Evolutionary conservation across 2,329 filamentous ascomycete genomes (phyloP), one percentile per base, ranked within the genome.

Genomic region (Fusarium verticillioides): DNA sequence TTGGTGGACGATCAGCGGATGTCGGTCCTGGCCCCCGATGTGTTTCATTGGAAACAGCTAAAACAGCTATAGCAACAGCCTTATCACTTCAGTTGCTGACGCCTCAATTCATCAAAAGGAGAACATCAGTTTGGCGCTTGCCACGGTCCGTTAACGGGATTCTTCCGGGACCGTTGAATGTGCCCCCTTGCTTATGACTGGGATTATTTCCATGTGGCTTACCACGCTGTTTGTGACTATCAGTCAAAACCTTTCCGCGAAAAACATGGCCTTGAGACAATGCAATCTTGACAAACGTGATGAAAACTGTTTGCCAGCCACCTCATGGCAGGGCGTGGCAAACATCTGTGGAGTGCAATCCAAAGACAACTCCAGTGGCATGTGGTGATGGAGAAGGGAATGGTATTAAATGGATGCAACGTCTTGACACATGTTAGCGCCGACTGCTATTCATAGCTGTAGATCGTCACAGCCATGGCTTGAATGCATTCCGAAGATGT

Each of bases 251-350:
- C 49, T 49, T 46, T 49, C 57, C 39, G 30, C 30, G 39, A 60
- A 65, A 73, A 74, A 66, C 70, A 72, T 74, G 71, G 66, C 30
- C 44, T 43, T 64, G 66, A 74, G 67, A 74, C 71, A 74, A 60
- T 37, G 40, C 66, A 57, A 53, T 66, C 54, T 69, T 50, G 59
- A 69, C 58, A 47, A 46, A n/a, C 50, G 42, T 26, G 47, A 63
- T 37, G 37, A 15, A 37, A 23, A 57, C 57, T 39, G 21, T 34
- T 47, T 42, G 56, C 56, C 66, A 64, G 59, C 71, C 67, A 72
- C 71, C 70, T 74, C 70, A 74, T 74, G 71, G 71, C 56, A 72
- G 46, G 67, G 59, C 43, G 52, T 73, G 56, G 21, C 32, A 67
- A 53, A 42, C n/a, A 39, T 32, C 21, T 42, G 46, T 49, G 58